phyloP scores from a whole-genome alignment of 2,329 filamentous ascomycete genomes.

The Phialophora expanda region DNA sequence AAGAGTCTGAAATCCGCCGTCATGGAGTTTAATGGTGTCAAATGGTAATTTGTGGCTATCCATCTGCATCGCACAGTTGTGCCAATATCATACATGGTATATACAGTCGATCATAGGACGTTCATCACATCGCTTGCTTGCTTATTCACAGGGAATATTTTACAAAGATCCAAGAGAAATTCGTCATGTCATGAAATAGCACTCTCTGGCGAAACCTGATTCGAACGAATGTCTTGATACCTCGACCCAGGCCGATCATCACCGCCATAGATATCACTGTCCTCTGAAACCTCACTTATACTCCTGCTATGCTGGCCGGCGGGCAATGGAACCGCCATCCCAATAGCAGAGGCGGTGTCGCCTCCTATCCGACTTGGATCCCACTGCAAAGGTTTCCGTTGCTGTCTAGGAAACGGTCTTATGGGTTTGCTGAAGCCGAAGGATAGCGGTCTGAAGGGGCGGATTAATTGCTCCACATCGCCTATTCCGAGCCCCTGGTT shows the following conservation, averaged over 20 bases:
- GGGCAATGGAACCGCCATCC: conserved; percentile 30
- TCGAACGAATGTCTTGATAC: conserved; percentile 24
- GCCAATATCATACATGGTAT: not conserved
- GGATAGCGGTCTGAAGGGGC: conserved; percentile 29
- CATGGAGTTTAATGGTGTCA: not conserved
- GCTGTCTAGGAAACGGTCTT: conserved; percentile 19
- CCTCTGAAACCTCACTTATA: conserved; percentile 14
- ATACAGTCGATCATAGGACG: not conserved
- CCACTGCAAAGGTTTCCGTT: conserved; percentile 29
- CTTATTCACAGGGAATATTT: not conserved
- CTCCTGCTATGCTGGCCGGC: conserved; percentile 16
- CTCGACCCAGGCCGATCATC: conserved; percentile 6
- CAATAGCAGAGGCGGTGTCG: conserved; percentile 25
- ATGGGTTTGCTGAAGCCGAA: conserved; percentile 30
- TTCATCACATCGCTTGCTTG: conserved; percentile 14
- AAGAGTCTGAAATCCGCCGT: not conserved
- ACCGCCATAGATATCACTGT: conserved; percentile 10
- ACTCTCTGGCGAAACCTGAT: conserved; percentile 8
- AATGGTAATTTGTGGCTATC: not conserved
- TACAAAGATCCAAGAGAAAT: not conserved
- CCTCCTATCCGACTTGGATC: conserved; percentile 18
- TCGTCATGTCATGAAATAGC: conserved; percentile 14
- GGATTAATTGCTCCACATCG: conserved; percentile 22
- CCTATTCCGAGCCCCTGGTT: conserved; percentile 12
- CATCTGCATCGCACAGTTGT: not conserved